Evolutionary conservation across 768 basidiomycete species (phyloP).

Genomic region (Amanita muscaria): DNA sequence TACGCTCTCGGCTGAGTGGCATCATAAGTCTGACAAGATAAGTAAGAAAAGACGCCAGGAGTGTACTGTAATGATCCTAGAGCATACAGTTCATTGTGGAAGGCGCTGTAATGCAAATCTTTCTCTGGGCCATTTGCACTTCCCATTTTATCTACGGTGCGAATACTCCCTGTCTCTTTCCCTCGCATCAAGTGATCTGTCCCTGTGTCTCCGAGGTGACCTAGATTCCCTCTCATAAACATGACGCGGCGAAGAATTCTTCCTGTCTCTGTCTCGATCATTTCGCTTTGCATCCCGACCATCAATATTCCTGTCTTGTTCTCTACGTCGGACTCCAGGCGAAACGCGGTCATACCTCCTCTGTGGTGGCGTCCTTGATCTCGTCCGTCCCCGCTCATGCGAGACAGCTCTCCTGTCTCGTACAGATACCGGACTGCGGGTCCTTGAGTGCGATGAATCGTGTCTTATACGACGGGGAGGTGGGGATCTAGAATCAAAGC

Average conservation of each 20-base stretch:
- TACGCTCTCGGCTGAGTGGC: too few species aligned
- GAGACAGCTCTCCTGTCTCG: conserved; percentile 8
- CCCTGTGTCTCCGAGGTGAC: not conserved
- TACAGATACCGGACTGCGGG: not conserved
- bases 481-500: conserved; percentile 9
- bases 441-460: not conserved
- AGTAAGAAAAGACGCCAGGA: too few species aligned
- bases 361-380: conserved; percentile 9
- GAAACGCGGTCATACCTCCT: conserved; percentile 11
- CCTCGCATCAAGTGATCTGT: conserved; percentile 7
- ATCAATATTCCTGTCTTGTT: conserved; percentile 14
- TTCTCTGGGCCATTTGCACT: conserved; percentile 9
- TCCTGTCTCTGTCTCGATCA: not conserved
- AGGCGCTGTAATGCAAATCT: too few species aligned
- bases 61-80: too few species aligned
- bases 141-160: conserved; percentile 10
- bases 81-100: too few species aligned
- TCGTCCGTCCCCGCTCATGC: conserved; percentile 7
- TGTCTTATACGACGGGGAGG: conserved; percentile 18
- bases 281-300: not conserved
- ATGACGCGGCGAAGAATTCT: not conserved
- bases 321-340: too few species aligned
- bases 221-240: too few species aligned
- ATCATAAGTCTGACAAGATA: too few species aligned
- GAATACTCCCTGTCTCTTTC: conserved; percentile 17